Base-by-base conservation (phyloP, 2,329 filamentous ascomycete genomes). In the Dendryphion nanum region DNA sequence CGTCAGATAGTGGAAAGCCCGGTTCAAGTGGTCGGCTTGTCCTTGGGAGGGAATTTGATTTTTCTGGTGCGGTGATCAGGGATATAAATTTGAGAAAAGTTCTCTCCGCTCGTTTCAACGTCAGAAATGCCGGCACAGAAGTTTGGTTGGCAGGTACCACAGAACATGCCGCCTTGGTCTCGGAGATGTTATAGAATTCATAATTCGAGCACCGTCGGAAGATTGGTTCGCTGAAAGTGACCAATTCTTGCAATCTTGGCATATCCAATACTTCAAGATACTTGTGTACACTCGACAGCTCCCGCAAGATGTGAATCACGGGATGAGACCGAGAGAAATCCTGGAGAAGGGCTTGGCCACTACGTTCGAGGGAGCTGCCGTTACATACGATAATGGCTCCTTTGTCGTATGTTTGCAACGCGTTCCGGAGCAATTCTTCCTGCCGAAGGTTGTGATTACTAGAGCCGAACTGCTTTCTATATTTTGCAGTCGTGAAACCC, bases 171-270 rank as follows among this genome's bases (percentile, higher is more conserved):
- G 41, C 42, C 33, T 50, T 48, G 19, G 53, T 70, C 54, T 87
- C 83, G 2, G 82, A 82, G 13, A 86, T 69, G 50, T 89, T 89
- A 69, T 82, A 88, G 59, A 88, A 90, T 55, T 89, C 85, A 45
- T 85, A 77, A 49, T 86, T 89, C 8, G 82, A 83, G 55, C 82
- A 86, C 2, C 73, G 73, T 33, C 82, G 73, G 49, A 86, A 81
- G 13, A 85, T 75, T 2, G 73, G 68, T 16, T 71, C 74, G 46
- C 75, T 79, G 12, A 76, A 73, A 14, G 75, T 71, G 18, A 86
- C 63, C 5, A 87, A 70, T 31, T 77, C 77, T 30, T 73, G 68
- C 2, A 83, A 71, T 48, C 78, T 80, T 24, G 72, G 67, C 18
- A 74, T 66, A 34, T 81, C 74, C 50, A 71, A 71, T n/a, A 68